These are phyloP conservation scores for Sporothrix brasiliensis DNA, from an alignment of 2,329 filamentous ascomycete species.

Conservation along the genomic window DNA sequence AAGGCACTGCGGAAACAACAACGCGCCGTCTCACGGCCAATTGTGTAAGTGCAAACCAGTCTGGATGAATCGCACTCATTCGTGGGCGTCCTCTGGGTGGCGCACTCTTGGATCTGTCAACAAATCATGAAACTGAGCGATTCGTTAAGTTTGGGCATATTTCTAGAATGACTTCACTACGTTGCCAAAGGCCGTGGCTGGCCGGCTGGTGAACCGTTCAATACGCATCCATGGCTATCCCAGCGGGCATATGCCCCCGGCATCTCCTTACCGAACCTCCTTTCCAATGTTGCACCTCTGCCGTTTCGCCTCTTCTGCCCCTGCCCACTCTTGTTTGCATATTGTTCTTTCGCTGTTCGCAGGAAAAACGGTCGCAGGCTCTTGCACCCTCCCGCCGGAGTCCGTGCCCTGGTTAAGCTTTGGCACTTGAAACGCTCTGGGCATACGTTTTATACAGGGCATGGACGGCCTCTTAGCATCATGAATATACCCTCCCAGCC, in stretches of 20 bases:
- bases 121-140: slow-evolving; percentile 24
- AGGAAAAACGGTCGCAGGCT: not conserved
- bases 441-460: slow-evolving; percentile 4
- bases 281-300: not conserved
- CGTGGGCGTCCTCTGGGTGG: not conserved
- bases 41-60: not conserved
- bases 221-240: slow-evolving; percentile 10
- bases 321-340: not conserved
- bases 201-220: not conserved
- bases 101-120: slow-evolving; percentile 5
- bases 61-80: not conserved
- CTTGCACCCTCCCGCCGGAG: not conserved
- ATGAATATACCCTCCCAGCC: slow-evolving; percentile 21
- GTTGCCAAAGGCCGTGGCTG: slow-evolving; percentile 14
- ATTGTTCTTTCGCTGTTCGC: not conserved
- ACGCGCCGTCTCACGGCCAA: not conserved
- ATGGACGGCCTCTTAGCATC: slow-evolving; percentile 15
- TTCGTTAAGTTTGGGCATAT: not conserved
- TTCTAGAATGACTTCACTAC: slow-evolving; percentile 8
- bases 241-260: slow-evolving; percentile 8
- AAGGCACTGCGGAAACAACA: not conserved
- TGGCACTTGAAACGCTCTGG: slow-evolving; percentile 28
- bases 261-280: not conserved
- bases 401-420: slow-evolving; percentile 31
- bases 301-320: not conserved